phyloP scores from a whole-genome alignment of 148 eudicot genomes.

The Limonium bicolor region DNA sequence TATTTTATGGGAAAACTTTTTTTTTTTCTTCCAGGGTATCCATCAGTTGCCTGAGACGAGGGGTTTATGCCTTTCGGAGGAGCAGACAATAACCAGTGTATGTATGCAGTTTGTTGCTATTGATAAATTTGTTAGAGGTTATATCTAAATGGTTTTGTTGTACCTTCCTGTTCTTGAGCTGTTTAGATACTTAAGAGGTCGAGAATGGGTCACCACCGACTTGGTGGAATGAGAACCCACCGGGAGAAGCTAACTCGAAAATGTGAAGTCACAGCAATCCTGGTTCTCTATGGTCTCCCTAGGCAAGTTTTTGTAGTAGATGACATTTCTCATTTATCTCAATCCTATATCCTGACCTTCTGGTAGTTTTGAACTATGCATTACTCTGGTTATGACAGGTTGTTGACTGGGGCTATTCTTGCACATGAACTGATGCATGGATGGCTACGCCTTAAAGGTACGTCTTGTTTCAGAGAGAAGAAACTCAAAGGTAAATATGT shows the following conservation, averaged over 20 bases:
- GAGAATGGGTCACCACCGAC: constrained; percentile 52
- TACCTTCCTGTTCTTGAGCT: not conserved
- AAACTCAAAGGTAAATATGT: not conserved
- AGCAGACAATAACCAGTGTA: constrained; percentile 90
- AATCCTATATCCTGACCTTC: not conserved
- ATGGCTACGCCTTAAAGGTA: constrained; percentile 92
- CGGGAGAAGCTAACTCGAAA: constrained; percentile 60
- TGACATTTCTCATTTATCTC: not conserved
- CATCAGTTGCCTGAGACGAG: constrained; percentile 96
- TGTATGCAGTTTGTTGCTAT: constrained; percentile 4
- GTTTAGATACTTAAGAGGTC: constrained; percentile 72
- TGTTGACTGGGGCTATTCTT: constrained; percentile 89
- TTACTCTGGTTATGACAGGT: constrained; percentile 25
- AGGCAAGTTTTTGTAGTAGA: constrained; percentile 30
- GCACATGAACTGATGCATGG: constrained; percentile 94
- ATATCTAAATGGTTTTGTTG: too few species aligned
- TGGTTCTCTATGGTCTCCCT: constrained; percentile 84
- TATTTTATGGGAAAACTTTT: too few species aligned
- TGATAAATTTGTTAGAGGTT: too few species aligned
- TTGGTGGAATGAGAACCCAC: constrained; percentile 77
- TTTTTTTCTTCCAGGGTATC: constrained; percentile 50
- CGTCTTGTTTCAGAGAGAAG: not conserved
- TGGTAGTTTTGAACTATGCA: not conserved
- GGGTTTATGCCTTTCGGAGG: constrained; percentile 94
- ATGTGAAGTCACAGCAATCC: constrained; percentile 96